Evolutionary conservation across 768 basidiomycete species (phyloP), one percentile per base, ranked within the genome.

Genomic region (Tulasnella calospora): DNA sequence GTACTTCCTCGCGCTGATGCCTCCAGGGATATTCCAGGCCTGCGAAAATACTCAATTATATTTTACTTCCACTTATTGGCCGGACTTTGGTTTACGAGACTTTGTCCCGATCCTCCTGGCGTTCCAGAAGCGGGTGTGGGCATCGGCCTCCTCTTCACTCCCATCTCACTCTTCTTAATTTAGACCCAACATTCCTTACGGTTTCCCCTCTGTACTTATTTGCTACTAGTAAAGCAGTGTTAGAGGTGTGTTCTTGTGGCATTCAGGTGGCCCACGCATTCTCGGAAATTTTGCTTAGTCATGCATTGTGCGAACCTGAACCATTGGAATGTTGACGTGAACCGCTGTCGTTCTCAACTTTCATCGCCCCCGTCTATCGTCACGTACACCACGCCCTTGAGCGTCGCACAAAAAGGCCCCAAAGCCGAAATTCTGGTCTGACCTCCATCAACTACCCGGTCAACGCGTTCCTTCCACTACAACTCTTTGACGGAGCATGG

Each of bases 21-120:
- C n/a, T 36, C 46, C 35, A 23, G 27, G 7, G 1, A 41, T 17
- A 40, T 51, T 40, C 10, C 82, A 98, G 94, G 91, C 91, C 80
- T 91, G 88, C 75, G 91, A 96, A 81, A 84, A 92, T 80, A 94
- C 95, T 0, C 94, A 96, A 81, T 84, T 99, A 12, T 94, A 98
- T 82, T 96, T 98, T 83, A 88, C 90, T 27, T 85, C 89, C 19
- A 89, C 90, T 0, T 95, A 92, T 82, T 99, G 98, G 98, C 98
- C 98, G 0, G 92, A 96, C 76, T 97, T 98, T 82, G 93, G 95
- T 6, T 83, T 98, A 2, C 87, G 89, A 77, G 94, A 99, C 81
- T 90, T 99, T 81, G 83, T 98, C 33, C 94, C 95, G 1, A 90
- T 99, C 74, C 84, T 99, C 27, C 86, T 99, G 61, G 91, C 93